Conservation (phyloP, 176 grass and related monocot species). For the Pharus latifolius region DNA sequence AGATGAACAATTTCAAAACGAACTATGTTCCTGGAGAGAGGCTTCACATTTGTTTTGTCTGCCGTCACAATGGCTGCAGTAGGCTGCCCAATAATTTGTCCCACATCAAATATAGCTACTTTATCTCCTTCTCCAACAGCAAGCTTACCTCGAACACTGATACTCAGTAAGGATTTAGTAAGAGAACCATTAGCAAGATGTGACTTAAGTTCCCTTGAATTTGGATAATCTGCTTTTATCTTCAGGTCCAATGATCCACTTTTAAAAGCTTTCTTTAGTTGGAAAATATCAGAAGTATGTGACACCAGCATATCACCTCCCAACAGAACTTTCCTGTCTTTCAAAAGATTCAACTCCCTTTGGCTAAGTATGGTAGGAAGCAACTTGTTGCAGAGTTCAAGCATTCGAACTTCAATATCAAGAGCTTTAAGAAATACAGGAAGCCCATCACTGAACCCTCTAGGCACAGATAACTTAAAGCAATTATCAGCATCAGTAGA, state of each 20-base stretch:
- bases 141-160: conserved; percentile 80
- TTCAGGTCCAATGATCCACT: conserved; percentile 90
- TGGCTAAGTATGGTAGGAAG: conserved; percentile 57
- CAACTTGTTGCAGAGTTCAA: conserved; percentile 82
- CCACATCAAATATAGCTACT: conserved; percentile 90
- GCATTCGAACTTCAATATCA: conserved; percentile 63
- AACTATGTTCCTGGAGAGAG: conserved; percentile 85
- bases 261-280: conserved; percentile 95
- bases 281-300: conserved; percentile 59
- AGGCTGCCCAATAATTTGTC: conserved; percentile 93
- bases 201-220: conserved; percentile 85
- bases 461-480: conserved; percentile 66
- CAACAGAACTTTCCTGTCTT: conserved; percentile 75
- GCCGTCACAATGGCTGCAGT: conserved; percentile 63
- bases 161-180: conserved; percentile 71
- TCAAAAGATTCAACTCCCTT: conserved; percentile 75
- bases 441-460: conserved; percentile 59
- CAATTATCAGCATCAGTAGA: conserved; percentile 48
- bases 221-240: conserved; percentile 94
- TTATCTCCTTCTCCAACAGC: conserved; percentile 99
- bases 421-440: conserved; percentile 56
- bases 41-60: conserved; percentile 96
- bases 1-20: conserved; percentile 97
- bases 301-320: conserved; percentile 58
- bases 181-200: conserved; percentile 76